phyloP scores from a whole-genome alignment of 2,329 filamentous ascomycete species.

The Cyanodermella asteris region DNA sequence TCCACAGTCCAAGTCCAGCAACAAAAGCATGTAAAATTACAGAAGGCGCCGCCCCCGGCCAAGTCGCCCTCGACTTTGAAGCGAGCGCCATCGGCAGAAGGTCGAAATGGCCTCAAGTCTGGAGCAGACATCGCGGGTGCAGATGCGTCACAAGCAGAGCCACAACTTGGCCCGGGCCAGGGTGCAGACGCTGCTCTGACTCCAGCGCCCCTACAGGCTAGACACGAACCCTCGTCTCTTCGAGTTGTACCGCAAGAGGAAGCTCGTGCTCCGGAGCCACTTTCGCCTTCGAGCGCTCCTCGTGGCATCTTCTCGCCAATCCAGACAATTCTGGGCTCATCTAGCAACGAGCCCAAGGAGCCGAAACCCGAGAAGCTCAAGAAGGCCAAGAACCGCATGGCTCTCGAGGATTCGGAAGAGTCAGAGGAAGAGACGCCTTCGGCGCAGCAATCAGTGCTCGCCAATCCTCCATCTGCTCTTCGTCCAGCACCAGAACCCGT shows the following conservation, averaged over 20 bases:
- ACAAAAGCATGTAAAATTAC: conserved; percentile 46
- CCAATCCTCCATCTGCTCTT: conserved; percentile 7
- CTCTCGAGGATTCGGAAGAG: conserved; percentile 49
- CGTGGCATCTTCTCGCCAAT: conserved; percentile 9
- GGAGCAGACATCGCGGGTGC: neutral
- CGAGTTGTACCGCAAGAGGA: conserved; percentile 5
- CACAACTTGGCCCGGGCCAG: neutral
- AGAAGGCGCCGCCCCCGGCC: conserved; percentile 36
- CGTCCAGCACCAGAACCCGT: conserved; percentile 11
- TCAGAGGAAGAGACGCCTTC: conserved; percentile 25
- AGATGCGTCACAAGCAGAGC: neutral
- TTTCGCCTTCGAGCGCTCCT: too few species aligned
- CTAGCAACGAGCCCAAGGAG: conserved; percentile 25
- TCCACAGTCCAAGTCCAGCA: too few species aligned
- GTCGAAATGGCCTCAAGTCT: neutral
- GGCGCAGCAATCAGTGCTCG: conserved; percentile 19
- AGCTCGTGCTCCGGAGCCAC: conserved; percentile 5
- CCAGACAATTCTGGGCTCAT: conserved; percentile 22
- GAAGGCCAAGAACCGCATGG: conserved; percentile 38
- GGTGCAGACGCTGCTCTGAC: too few species aligned
- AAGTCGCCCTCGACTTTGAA: conserved; percentile 7
- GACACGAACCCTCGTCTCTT: conserved; percentile 2
- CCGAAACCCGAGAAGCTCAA: conserved; percentile 34
- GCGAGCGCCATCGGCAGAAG: conserved; percentile 2
- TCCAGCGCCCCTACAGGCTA: too few species aligned